Base-by-base conservation (phyloP, 257 asterid genomes). In the Plectranthus barbatus region DNA sequence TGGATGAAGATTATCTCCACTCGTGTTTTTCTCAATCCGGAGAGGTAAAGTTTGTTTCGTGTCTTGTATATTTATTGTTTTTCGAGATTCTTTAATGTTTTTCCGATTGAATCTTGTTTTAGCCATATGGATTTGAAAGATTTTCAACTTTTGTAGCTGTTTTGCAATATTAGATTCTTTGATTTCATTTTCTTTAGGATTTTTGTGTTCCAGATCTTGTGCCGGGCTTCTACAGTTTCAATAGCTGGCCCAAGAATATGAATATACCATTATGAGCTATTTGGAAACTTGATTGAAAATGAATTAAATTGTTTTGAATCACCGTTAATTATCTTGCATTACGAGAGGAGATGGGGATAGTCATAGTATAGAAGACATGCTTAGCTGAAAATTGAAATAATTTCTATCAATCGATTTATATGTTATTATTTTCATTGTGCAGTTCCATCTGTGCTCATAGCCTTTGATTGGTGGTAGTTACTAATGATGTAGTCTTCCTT, bases 1-100 rank as follows among this genome's bases (percentile, higher is more conserved):
- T 89, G 97, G 95, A 86, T 64, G 97, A 89, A 66, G 68, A 50
- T 36, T 89, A 89, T 76, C 83, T 86, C 23, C 88, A 77, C 51
- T 68, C 90, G 4, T 89, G 95, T 70, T 89, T 89, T 66, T 54
- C 79, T 42, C 85, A 66, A 18, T 56, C 83, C 19, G 87, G 81
- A 37, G 97, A 89, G 94, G 97, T 89, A 46, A 14, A 1, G 7
- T 3, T 4, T 41, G 7, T 9, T 4, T 24, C 0, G 9, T 10
- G 2, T 19, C 6, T 42, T 5, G 6, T 34, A 6, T 26, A 2
- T 26, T 26, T 26, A 1, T 26, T 26, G 3, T 26, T 26, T 26
- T 20, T 59, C 19, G 34, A 11, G 19, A 46, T 75, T 59, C 7
- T 56, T n/a, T 4, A 12, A 29, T 4, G 24, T 42, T 51, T n/a